Evolutionary conservation across 371 early-diverging fungal species (phyloP), one percentile per base, ranked within the genome.

Genomic region (Mortierella sp.): DNA sequence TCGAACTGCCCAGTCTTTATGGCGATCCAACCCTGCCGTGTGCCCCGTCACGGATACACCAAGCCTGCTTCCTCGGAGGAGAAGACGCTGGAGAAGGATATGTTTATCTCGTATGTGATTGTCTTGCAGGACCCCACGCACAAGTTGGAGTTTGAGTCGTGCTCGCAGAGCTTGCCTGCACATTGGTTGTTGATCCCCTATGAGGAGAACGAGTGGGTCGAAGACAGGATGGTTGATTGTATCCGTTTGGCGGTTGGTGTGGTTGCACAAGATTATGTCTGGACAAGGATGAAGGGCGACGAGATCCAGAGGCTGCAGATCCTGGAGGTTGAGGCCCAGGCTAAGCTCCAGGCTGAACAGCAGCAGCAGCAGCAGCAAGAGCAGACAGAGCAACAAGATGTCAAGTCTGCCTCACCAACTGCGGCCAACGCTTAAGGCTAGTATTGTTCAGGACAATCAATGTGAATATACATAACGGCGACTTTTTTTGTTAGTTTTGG

Each of bases 141-240:
- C 72, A 89, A 92, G 51, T 84, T 94, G 38, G 83, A 88, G 35
- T 93, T 93, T 74, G 90, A 91, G 70, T 92, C 93, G 0, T 88
- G 83, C 48, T 94, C 94, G 18, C 94, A 94, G 80, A 87, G 91
- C 21, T 80, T 94, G 72, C 92, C 94, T 29, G 83, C 90, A 32
- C 72, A 87, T 35, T 94, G 94, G 94, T 63, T 94, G 46, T 89
- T 93, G 84, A 89, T 94, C 71, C 92, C 92, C 3, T 91, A 91
- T 75, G 93, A 93, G 79, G 93, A 93, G 65, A 93, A 92, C 82
- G 93, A 93, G 81, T 94, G 94, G 94, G 93, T 94, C 10, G 93
- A 94, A 78, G 92, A 92, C 70, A 90, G 93, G 70, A 90, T 94
- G 89, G 91, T 90, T 2, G 92, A 91, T 54, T 87, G 90, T 27